Conservation (phyloP, 2,329 filamentous ascomycete genomes). For the Stagonosporopsis chrysanthemi region DNA sequence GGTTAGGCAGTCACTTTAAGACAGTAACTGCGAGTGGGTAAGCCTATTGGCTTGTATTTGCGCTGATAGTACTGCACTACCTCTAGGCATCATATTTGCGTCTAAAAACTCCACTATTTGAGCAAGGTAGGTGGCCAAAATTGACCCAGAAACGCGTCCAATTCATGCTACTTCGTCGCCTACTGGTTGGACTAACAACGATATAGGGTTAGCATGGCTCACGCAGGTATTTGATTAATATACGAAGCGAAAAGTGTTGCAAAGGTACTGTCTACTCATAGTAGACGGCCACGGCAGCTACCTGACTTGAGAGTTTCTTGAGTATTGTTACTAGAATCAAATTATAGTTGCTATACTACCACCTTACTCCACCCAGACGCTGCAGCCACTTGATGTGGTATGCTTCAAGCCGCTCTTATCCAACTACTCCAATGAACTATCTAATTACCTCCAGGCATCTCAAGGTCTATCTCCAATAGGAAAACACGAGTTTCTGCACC, state of each 20-base stretch:
- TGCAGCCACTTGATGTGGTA: not conserved
- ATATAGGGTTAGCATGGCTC: not conserved
- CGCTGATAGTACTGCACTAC: slow-evolving; percentile 16
- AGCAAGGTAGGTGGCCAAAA: slow-evolving; percentile 12
- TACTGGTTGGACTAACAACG: slow-evolving; percentile 1
- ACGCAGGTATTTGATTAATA: slow-evolving; percentile 16
- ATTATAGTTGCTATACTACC: slow-evolving; percentile 13
- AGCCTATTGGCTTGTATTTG: slow-evolving; percentile 18
- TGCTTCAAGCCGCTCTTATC: not conserved
- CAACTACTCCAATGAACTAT: not conserved
- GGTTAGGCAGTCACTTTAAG: not conserved
- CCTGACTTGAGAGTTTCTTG: slow-evolving; percentile 20
- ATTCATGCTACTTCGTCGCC: slow-evolving; percentile 4
- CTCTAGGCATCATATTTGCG: slow-evolving; percentile 19
- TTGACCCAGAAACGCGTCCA: slow-evolving; percentile 3
- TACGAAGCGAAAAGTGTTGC: slow-evolving; percentile 20
- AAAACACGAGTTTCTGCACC: not conserved
- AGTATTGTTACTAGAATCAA: slow-evolving; percentile 21
- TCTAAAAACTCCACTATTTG: slow-evolving; percentile 5
- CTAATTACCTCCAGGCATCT: not conserved
- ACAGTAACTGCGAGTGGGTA: slow-evolving; percentile 19
- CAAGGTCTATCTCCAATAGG: not conserved
- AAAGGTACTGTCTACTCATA: slow-evolving; percentile 20
- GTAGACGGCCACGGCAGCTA: slow-evolving; percentile 25
- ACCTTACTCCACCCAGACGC: not conserved